Conservation (phyloP, 192 early-diverging fungal genomes). For the Coemansia asiatica region DNA sequence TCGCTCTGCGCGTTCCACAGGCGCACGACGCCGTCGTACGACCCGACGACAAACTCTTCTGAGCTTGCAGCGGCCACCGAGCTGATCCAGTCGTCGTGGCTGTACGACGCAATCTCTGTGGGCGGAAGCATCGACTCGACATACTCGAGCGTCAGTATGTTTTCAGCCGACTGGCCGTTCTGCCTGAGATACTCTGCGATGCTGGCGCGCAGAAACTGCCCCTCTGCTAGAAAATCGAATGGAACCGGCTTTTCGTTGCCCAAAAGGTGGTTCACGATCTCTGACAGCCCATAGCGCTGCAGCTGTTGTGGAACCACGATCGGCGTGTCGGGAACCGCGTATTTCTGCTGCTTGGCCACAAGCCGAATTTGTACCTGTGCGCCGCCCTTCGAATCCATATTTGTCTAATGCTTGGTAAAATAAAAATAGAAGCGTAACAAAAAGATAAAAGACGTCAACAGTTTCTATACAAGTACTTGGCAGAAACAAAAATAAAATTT, state of each 20-base stretch:
- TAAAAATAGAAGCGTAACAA: neutral
- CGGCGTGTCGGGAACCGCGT: conserved; percentile 77
- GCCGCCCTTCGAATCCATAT: conserved; percentile 39
- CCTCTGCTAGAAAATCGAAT: conserved; percentile 92
- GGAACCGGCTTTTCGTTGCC: conserved; percentile 63
- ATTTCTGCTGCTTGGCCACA: conserved; percentile 68
- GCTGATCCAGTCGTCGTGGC: conserved; percentile 96
- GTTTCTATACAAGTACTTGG: neutral
- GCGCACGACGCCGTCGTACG: conserved; percentile 81
- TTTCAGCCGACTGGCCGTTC: conserved; percentile 63
- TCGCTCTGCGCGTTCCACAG: conserved; percentile 80
- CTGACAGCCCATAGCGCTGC: conserved; percentile 85
- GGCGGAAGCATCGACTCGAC: conserved; percentile 91
- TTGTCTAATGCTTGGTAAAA: neutral
- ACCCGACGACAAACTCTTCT: conserved; percentile 68
- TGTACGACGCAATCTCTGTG: conserved; percentile 68
- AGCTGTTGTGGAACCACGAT: conserved; percentile 86
- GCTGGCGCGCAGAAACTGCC: conserved; percentile 82
- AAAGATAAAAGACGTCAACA: neutral
- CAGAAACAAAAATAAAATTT: neutral
- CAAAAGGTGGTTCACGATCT: conserved; percentile 93
- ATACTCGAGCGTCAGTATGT: conserved; percentile 85
- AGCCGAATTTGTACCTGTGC: conserved; percentile 86
- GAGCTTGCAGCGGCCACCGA: conserved; percentile 55
- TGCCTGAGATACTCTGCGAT: conserved; percentile 72